Percentiles rank a stretch among this genome's conserved stretches.
Evolutionary conservation across 1,284 basidiomycete genomes (phyloP).

Genomic region (Microbotryomycetes sp.): DNA sequence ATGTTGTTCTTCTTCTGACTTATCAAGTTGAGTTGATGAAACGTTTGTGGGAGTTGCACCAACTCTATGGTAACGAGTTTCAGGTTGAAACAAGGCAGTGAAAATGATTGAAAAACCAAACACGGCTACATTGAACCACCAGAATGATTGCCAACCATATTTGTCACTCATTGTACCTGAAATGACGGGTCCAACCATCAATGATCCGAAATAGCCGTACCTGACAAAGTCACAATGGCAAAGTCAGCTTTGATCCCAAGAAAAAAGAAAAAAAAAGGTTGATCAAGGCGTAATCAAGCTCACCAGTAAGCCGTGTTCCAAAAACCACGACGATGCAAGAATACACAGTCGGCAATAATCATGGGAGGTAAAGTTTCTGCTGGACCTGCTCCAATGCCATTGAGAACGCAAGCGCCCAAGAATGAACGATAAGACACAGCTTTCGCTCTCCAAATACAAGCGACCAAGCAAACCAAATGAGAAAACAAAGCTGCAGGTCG

Average conservation of each 20-base stretch:
- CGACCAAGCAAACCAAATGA: neutral
- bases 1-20: neutral
- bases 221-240: no score
- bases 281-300: no score
- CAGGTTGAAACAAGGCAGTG: neutral
- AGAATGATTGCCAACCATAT: neutral
- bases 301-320: neutral
- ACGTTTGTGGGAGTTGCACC: neutral
- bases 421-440: conserved; percentile 1
- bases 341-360: conserved; percentile 5
- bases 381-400: conserved; percentile 5
- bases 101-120: neutral
- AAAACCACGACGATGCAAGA: neutral
- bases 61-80: conserved; percentile 2
- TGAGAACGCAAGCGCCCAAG: conserved; percentile 8
- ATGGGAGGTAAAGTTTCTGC: conserved; percentile 6
- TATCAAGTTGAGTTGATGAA: neutral
- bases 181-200: conserved; percentile 6
- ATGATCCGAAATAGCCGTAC: neutral
- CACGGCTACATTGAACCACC: conserved; percentile 6
- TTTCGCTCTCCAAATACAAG: conserved; percentile 2
- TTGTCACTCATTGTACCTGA: neutral
- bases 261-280: no score
- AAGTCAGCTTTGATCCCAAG: no score
- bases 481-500: neutral